Evolutionary conservation across 169 alveolate genomes (phyloP), one percentile per base, ranked within the genome.

Genomic region (Plasmodium falciparum): DNA sequence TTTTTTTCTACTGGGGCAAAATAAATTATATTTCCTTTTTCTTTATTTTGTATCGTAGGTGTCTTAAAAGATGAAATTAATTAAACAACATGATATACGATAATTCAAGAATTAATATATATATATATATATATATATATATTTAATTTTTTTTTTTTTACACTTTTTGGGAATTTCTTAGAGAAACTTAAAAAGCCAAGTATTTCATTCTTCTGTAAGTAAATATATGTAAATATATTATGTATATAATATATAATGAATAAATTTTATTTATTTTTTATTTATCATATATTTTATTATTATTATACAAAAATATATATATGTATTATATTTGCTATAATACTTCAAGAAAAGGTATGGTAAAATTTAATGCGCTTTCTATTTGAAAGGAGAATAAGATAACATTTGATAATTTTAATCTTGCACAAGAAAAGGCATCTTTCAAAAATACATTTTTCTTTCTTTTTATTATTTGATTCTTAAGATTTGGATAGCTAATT

Each of bases 281-380:
- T 22, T 74, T 33, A 59, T 61, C 54, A 39, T 52, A 50, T 59
- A 6, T 7, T 24, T 59, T 74, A 49, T 63, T 33, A 33, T 33
- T 33, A 33, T 33, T 6, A 33, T 33, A 33, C 11, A 63, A 20
- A 63, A 2, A 63, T 63, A 24, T 63, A 26, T 20, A 33, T 33
- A 33, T 33, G 6, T 12, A 17, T 4, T 39, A 7, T 74, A 39
- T 58, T 20, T 20, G 12, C 39, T 12, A 11, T 24, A 80, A 54
- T 80, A 80, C 90, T 50, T 69, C 83, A n/a, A 80, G 73, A 47
- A 80, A 80, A 8, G 90, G 90, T 2, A 80, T 80, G 3, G 83
- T 58, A 49, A 56, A 80, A 69, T 80, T 69, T 39, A 69, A 52
- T 20, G 90, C 90, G 63, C 85, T 80, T 20, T 80, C 85, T 15